Percentiles rank a stretch among this genome's conserved stretches.
Conservation (phyloP, 1,284 basidiomycete genomes). For the Xerocomus nothofagi region DNA sequence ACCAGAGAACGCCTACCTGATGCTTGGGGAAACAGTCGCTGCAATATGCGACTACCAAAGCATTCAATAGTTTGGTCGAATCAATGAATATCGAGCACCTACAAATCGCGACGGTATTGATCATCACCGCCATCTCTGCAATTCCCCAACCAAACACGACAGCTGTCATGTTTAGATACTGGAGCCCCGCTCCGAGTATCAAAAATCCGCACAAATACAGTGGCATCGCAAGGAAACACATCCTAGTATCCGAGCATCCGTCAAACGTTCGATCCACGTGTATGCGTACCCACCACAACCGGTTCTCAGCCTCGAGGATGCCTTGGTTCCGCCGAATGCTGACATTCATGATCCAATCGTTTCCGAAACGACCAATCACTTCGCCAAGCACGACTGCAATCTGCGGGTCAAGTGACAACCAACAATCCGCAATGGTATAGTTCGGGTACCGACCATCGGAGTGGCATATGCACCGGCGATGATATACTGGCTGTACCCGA, state of each 20-base stretch:
- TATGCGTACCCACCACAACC: slow-evolving; percentile 54
- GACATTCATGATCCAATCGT: slow-evolving; percentile 65
- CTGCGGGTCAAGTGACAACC: slow-evolving; percentile 32
- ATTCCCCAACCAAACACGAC: slow-evolving; percentile 71
- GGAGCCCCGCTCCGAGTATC: slow-evolving; percentile 55
- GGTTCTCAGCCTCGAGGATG: slow-evolving; percentile 70
- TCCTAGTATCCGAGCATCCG: slow-evolving; percentile 39
- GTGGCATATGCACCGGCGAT: slow-evolving; percentile 63
- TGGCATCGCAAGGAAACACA: slow-evolving; percentile 62
- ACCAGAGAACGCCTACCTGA: slow-evolving; percentile 22
- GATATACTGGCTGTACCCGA: slow-evolving; percentile 52
- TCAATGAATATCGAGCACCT: slow-evolving; percentile 19
- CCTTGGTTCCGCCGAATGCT: slow-evolving; percentile 60
- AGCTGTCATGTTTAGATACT: slow-evolving; percentile 55
- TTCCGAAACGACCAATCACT: slow-evolving; percentile 61
- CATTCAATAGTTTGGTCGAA: neutral
- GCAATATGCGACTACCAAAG: slow-evolving; percentile 47
- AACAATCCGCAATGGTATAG: neutral
- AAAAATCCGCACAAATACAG: slow-evolving; percentile 67
- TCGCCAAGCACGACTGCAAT: slow-evolving; percentile 67
- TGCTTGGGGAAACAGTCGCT: slow-evolving; percentile 46
- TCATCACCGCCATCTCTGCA: slow-evolving; percentile 58
- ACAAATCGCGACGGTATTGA: slow-evolving; percentile 67
- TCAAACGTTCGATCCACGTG: neutral
- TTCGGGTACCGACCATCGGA: slow-evolving; percentile 49